These are phyloP conservation scores for Wickerhamomyces chaumierensis DNA, from an alignment of 805 yeast species.

Conservation along the genomic window DNA sequence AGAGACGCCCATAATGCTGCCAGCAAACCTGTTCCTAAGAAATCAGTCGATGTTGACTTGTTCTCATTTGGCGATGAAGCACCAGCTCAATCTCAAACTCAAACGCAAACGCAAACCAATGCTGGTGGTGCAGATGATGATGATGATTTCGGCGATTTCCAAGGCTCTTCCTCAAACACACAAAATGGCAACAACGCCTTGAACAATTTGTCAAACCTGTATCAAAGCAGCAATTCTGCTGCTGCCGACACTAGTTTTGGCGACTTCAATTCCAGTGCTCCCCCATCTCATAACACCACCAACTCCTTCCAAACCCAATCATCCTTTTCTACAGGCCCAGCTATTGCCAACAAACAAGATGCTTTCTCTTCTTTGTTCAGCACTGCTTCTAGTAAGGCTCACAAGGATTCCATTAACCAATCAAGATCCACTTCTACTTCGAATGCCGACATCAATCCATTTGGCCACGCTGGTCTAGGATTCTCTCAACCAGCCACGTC, in stretches of 20 bases:
- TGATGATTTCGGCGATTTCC: slow-evolving; percentile 77
- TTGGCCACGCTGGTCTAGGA: no score
- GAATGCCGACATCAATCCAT: slow-evolving; percentile 1
- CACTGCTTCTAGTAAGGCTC: slow-evolving; percentile 41
- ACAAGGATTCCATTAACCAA: slow-evolving; percentile 2
- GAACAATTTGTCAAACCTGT: slow-evolving; percentile 22
- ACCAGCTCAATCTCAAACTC: slow-evolving; percentile 1
- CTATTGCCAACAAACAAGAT: slow-evolving; percentile 36
- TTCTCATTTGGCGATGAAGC: slow-evolving; percentile 31
- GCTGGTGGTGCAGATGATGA: slow-evolving; percentile 17
- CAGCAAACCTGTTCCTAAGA: slow-evolving; percentile 22
- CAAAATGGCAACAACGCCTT: slow-evolving; percentile 10
- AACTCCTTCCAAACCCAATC: not conserved
- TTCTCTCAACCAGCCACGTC: slow-evolving; percentile 1
- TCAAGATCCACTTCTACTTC: not conserved
- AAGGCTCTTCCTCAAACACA: slow-evolving; percentile 19
- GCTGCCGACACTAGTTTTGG: slow-evolving; percentile 13
- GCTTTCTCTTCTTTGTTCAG: slow-evolving; percentile 65
- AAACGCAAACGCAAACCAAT: slow-evolving; percentile 8
- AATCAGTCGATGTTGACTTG: slow-evolving; percentile 29
- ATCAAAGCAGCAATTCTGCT: slow-evolving; percentile 14
- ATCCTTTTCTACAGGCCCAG: slow-evolving; percentile 24
- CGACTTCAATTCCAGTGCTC: slow-evolving; percentile 10
- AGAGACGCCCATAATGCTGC: slow-evolving; percentile 19
- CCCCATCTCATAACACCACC: not conserved